Conservation (phyloP, 176 grass and related monocot species). For the Oryza meyeriana region DNA sequence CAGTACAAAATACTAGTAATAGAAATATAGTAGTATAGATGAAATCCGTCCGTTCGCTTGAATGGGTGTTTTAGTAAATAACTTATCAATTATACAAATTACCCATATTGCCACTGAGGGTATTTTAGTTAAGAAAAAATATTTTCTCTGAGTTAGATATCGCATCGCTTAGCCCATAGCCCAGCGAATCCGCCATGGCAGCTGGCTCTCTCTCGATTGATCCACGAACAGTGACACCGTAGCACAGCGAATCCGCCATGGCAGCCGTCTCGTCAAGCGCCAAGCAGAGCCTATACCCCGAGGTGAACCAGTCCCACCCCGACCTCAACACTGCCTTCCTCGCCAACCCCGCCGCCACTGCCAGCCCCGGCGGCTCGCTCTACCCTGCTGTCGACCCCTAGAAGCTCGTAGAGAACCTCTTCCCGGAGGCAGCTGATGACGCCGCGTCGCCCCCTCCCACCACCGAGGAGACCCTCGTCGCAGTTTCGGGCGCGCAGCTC, state of each 20-base stretch:
- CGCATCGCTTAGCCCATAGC: too few species aligned
- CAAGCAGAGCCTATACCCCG: constrained; percentile 55
- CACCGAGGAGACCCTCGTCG: constrained; percentile 64
- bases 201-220: neutral
- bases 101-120: too few species aligned
- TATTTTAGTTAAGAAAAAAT: too few species aligned
- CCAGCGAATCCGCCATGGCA: too few species aligned
- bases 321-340: constrained; percentile 52
- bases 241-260: constrained; percentile 27
- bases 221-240: neutral
- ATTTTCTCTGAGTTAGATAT: too few species aligned
- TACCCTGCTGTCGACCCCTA: constrained; percentile 67
- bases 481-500: constrained; percentile 68
- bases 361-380: neutral
- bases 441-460: constrained; percentile 34
- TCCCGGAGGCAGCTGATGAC: constrained; percentile 54
- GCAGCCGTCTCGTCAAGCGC: constrained; percentile 17
- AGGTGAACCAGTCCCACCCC: constrained; percentile 53
- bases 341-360: constrained; percentile 2
- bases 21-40: too few species aligned
- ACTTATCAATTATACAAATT: too few species aligned
- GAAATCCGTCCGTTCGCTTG: too few species aligned
- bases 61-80: too few species aligned
- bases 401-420: constrained; percentile 69
- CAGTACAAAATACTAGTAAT: too few species aligned